Evolutionary conservation across 2,329 filamentous ascomycete genomes (phyloP).

Genomic region (Xylariaceae sp.): DNA sequence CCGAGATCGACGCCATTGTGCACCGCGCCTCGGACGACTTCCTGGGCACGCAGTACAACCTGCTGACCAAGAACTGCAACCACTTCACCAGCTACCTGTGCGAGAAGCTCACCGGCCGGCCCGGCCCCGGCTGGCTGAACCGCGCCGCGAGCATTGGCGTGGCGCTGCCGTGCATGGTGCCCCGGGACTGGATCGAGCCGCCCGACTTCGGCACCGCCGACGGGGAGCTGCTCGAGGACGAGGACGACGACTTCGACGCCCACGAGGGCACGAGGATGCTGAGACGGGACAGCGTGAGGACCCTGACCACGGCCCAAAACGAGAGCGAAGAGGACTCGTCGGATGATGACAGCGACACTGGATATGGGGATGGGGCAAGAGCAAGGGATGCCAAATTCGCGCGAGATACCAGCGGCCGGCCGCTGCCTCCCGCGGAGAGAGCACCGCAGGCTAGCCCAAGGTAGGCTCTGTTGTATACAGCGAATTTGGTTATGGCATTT

Average conservation of each 20-base stretch:
- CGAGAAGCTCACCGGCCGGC: slow-evolving; percentile 60
- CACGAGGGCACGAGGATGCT: slow-evolving; percentile 55
- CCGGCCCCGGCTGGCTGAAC: slow-evolving; percentile 71
- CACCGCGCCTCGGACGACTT: slow-evolving; percentile 64
- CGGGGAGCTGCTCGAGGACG: slow-evolving; percentile 56
- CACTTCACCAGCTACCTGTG: slow-evolving; percentile 78
- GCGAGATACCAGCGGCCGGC: slow-evolving; percentile 43
- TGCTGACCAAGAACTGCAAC: slow-evolving; percentile 80
- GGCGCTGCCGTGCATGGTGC: slow-evolving; percentile 74
- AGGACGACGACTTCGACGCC: slow-evolving; percentile 22
- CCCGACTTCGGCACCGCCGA: slow-evolving; percentile 69
- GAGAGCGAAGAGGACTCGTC: slow-evolving; percentile 9
- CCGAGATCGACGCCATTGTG: slow-evolving; percentile 66
- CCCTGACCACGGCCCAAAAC: slow-evolving; percentile 16
- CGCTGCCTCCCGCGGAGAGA: slow-evolving; percentile 44
- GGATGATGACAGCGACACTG: slow-evolving; percentile 21
- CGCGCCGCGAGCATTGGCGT: slow-evolving; percentile 77
- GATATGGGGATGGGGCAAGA: slow-evolving; percentile 34
- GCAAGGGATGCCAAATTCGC: slow-evolving; percentile 19
- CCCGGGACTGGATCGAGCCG: slow-evolving; percentile 72
- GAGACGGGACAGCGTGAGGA: slow-evolving; percentile 24
- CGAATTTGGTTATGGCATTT: too few relatives aligned
- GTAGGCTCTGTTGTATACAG: too few relatives aligned
- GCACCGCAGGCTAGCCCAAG: slow-evolving; percentile 35
- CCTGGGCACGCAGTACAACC: slow-evolving; percentile 68